Evolutionary conservation across 225 moss, liverwort and hornwort genomes (phyloP).

Genomic region (Bryoerythrophyllum caledonicum): DNA sequence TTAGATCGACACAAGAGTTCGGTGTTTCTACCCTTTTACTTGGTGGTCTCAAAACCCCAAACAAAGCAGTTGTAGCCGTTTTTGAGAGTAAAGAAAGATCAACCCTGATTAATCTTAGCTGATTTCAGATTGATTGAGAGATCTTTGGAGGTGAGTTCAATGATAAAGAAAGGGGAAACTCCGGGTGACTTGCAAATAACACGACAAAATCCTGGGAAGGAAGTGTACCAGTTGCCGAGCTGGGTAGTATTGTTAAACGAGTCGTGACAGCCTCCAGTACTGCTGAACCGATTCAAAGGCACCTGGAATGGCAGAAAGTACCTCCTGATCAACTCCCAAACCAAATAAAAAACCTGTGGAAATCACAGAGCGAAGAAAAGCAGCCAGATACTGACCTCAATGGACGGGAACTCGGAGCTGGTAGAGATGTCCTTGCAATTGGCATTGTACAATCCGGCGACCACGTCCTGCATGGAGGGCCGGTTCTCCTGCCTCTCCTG

Average conservation of each 20-base stretch:
- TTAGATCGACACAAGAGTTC: too few relatives aligned
- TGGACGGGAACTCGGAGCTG: constrained; percentile 30
- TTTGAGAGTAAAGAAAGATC: too few relatives aligned
- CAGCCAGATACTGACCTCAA: constrained; percentile 11
- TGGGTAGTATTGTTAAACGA: constrained; percentile 10
- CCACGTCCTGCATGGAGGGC: constrained; percentile 55
- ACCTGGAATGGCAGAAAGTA: constrained; percentile 28
- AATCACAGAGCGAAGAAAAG: not conserved
- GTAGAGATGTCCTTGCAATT: constrained; percentile 41
- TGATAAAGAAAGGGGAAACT: too few relatives aligned
- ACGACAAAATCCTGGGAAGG: not conserved
- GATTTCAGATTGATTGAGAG: too few relatives aligned
- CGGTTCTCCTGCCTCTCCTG: constrained; percentile 42
- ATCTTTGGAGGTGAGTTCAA: too few relatives aligned
- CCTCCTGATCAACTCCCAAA: not conserved
- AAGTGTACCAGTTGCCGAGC: constrained; percentile 33
- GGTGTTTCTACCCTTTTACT: too few relatives aligned
- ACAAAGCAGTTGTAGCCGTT: too few relatives aligned
- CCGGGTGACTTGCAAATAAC: not conserved
- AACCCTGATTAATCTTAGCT: too few relatives aligned
- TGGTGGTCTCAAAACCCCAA: too few relatives aligned
- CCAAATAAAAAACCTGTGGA: not conserved
- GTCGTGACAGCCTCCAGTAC: constrained; percentile 33
- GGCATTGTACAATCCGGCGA: constrained; percentile 50
- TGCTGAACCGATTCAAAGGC: constrained; percentile 42